phyloP scores from a whole-genome alignment of 805 yeast genomes.

The Peterozyma xylosa region DNA sequence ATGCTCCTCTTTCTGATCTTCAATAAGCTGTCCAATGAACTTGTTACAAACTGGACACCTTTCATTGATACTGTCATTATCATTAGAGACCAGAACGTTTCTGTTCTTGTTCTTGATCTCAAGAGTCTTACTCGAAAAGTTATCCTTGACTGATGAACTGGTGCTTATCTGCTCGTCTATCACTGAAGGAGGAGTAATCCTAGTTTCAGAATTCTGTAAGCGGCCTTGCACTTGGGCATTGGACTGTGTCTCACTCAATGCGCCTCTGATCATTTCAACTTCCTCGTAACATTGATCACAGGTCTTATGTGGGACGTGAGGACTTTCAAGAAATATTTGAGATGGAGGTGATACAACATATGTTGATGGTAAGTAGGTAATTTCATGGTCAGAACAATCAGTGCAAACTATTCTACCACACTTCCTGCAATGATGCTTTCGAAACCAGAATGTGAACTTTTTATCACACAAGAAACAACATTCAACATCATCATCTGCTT shows the following conservation, averaged over 20 bases:
- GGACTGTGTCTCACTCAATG: constrained; percentile 21
- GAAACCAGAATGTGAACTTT: constrained; percentile 49
- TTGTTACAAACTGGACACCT: constrained; percentile 38
- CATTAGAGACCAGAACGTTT: neutral
- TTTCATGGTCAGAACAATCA: constrained; percentile 46
- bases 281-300: constrained; percentile 70
- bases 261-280: constrained; percentile 38
- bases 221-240: neutral
- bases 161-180: neutral
- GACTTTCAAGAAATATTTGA: constrained; percentile 37
- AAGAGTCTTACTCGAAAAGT: constrained; percentile 1
- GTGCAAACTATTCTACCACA: constrained; percentile 81
- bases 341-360: constrained; percentile 49
- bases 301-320: constrained; percentile 58
- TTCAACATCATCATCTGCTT: constrained; percentile 48
- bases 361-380: constrained; percentile 52
- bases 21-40: constrained; percentile 13
- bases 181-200: neutral
- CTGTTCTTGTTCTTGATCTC: neutral
- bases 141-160: constrained; percentile 1
- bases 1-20: constrained; percentile 51
- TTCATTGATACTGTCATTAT: constrained; percentile 21
- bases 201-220: neutral
- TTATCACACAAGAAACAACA: constrained; percentile 49
- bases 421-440: constrained; percentile 78